Evolutionary conservation across 495 filamentous ascomycete genomes (phyloP), one percentile per base, ranked within the genome.

Genomic region (Tirmania nivea): DNA sequence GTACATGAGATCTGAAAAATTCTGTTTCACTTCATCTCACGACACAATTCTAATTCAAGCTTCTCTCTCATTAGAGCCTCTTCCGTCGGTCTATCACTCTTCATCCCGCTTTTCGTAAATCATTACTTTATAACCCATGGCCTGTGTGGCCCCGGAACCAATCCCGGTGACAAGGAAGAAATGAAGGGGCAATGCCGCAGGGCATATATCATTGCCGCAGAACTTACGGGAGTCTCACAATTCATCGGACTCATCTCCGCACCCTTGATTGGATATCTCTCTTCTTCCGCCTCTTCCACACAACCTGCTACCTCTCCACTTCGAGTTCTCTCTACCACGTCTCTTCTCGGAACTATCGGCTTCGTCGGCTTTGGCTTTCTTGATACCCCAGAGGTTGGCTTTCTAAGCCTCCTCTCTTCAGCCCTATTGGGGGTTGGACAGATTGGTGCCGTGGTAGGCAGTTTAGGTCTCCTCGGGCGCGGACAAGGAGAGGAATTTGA

Each of bases 391-490:
- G 78, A 88, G 58, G 73, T 67, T 11, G 78, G 89, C 2, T 86
- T 93, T 60, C 17, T 45, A 14, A 14, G 14, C 14, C 39, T 45
- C 17, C 45, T 83, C n/a, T 72, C 86, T 16, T 85, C 86, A 52
- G 75, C 78, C 2, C 63, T 93, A 11, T 72, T 95, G 19, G 90
- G 90, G 2, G 74, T 92, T 51, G 86, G 80, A 57, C 92, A 97
- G 67, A 96, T 97, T 54, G 92, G 89, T 8, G 78, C 86, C 10
- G 95, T 97, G 55, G 90, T 97, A 0, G 92, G 87, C 66, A 89
- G 83, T 55, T 71, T 97, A 14, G 86, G 84, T 0, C 78, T 93
- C 1, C 71, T 97, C 7, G 85, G 81, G 20, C 76, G 79, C 8
- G 87, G 83, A 3, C 79, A 95, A 36, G 69, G 93, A 35, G 72